phyloP scores from a whole-genome alignment of 2,329 filamentous ascomycete species.

The Aspergillus candidus region DNA sequence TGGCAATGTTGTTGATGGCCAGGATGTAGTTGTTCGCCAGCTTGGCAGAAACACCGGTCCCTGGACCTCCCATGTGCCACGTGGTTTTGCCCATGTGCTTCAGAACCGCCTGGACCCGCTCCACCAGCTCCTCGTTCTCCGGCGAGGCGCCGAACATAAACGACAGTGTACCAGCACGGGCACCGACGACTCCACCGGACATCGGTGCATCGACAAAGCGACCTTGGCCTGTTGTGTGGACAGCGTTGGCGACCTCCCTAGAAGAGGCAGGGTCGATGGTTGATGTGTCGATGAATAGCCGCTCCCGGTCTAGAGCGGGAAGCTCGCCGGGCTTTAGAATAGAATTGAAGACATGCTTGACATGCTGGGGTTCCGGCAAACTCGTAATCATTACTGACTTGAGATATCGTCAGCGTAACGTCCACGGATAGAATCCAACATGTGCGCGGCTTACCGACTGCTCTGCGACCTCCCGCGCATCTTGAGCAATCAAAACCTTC shows the following conservation, averaged over 20 bases:
- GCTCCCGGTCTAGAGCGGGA: conserved; percentile 49
- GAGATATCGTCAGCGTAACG: conserved; percentile 6
- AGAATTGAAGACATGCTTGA: conserved; percentile 71
- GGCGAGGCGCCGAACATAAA: conserved; percentile 83
- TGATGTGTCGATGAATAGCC: conserved; percentile 90
- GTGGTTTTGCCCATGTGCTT: conserved; percentile 80
- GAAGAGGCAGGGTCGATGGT: conserved; percentile 92
- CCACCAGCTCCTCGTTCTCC: conserved; percentile 46
- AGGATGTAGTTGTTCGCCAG: conserved; percentile 96
- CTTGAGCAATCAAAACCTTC: conserved; percentile 51
- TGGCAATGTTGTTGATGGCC: conserved; percentile 81
- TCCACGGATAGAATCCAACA: background rate
- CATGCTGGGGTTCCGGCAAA: conserved; percentile 82
- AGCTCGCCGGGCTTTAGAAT: conserved; percentile 59
- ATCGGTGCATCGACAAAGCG: conserved; percentile 91
- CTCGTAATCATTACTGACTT: conserved; percentile 85
- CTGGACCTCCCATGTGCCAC: conserved; percentile 77
- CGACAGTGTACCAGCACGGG: conserved; percentile 76
- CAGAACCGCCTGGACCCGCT: conserved; percentile 62
- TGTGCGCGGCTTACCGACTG: conserved; percentile 51
- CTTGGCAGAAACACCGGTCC: conserved; percentile 82
- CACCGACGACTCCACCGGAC: conserved; percentile 92
- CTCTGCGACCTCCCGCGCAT: conserved; percentile 58
- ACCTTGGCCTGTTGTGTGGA: conserved; percentile 61
- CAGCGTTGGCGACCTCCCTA: conserved; percentile 64